Conservation (phyloP, 108 stramenopile species). For the Nitzschia palea region DNA sequence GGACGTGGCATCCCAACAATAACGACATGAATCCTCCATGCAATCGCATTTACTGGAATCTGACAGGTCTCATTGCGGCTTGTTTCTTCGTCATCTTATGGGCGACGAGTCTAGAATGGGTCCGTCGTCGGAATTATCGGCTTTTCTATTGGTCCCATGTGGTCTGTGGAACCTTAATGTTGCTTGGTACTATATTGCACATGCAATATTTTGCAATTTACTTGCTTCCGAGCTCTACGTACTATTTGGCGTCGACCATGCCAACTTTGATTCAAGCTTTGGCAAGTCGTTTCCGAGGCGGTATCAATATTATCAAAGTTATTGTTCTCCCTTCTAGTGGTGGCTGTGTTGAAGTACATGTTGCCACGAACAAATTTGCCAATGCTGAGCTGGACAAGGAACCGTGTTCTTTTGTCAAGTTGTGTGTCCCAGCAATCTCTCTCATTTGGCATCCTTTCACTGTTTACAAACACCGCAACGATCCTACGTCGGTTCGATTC, state of each 20-base stretch:
- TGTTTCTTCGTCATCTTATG: constrained; percentile 27
- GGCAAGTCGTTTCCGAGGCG: constrained; percentile 19
- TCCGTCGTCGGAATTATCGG: constrained; percentile 38
- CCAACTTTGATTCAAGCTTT: constrained; percentile 27
- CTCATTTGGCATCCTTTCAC: too few species aligned
- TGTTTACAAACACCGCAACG: background rate
- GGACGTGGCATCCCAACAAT: background rate
- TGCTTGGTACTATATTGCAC: constrained; percentile 2
- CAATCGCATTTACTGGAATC: constrained; percentile 13
- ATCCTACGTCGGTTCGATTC: background rate
- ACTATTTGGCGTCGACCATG: constrained; percentile 43
- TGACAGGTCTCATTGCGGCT: constrained; percentile 29
- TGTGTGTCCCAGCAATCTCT: constrained; percentile 20
- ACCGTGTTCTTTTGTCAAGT: background rate
- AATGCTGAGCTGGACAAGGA: background rate
- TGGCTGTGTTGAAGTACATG: constrained; percentile 41
- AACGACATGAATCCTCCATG: background rate
- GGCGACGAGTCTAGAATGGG: constrained; percentile 25
- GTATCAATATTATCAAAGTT: constrained; percentile 31
- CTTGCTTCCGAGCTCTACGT: constrained; percentile 34
- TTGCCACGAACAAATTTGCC: background rate
- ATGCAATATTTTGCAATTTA: background rate
- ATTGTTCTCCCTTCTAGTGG: constrained; percentile 36
- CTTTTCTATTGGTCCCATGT: constrained; percentile 38
- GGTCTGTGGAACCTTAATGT: background rate